Conservation (phyloP, 2,329 filamentous ascomycete genomes). For the Pyrenophora tritici-repentis region DNA sequence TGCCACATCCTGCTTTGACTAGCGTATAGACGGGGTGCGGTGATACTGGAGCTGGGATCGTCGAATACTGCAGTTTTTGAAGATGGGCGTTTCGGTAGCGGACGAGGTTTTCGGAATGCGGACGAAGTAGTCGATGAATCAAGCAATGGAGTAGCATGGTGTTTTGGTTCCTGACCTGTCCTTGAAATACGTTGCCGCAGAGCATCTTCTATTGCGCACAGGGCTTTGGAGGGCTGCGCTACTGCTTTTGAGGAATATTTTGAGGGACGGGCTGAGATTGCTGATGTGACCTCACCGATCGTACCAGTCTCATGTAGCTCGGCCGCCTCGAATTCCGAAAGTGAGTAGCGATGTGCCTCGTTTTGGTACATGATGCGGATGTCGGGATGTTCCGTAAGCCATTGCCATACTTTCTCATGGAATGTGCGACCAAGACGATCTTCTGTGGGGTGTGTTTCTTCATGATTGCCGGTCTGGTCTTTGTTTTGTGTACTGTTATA, state of each 20-base stretch:
- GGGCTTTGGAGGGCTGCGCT: constrained; percentile 17
- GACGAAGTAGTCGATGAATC: background rate
- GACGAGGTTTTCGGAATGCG: constrained; percentile 16
- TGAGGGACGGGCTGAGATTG: background rate
- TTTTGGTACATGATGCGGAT: constrained; percentile 57
- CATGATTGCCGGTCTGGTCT: background rate
- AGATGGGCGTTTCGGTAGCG: constrained; percentile 9
- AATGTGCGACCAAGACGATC: constrained; percentile 46
- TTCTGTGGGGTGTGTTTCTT: background rate
- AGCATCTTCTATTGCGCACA: constrained; percentile 22
- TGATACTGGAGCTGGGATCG: constrained; percentile 24
- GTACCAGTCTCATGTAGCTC: constrained; percentile 25
- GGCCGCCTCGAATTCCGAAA: constrained; percentile 40
- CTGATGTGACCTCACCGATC: background rate
- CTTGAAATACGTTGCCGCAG: constrained; percentile 25
- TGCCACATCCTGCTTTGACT: constrained; percentile 63
- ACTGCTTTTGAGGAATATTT: background rate
- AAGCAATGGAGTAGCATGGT: background rate
- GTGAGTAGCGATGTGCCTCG: constrained; percentile 37
- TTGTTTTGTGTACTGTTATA: constrained; percentile 33
- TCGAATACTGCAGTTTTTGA: constrained; percentile 31
- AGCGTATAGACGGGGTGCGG: constrained; percentile 47
- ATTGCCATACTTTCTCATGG: constrained; percentile 61
- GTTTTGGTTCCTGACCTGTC: constrained; percentile 10
- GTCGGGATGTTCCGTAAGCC: constrained; percentile 61